Percentiles rank a stretch among this genome's conserved stretches.
phyloP scores from a whole-genome alignment of 257 asterid species.

The Linderniella brevidens region DNA sequence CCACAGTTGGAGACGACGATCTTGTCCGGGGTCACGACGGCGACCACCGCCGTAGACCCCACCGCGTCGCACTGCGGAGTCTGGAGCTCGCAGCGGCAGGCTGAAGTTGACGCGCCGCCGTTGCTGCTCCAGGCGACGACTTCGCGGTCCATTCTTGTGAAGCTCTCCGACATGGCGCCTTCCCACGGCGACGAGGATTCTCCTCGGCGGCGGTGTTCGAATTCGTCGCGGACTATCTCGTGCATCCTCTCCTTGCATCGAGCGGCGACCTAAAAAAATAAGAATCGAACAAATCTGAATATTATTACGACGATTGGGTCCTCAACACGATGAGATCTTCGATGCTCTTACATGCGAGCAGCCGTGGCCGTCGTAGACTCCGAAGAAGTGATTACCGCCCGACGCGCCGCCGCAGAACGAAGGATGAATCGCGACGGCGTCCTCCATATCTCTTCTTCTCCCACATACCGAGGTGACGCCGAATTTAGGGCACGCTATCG shows the following conservation, averaged over 20 bases:
- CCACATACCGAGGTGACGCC: slow-evolving; percentile 76
- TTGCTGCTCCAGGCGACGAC: slow-evolving; percentile 22
- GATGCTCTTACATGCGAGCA: slow-evolving; percentile 63
- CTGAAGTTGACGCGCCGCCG: slow-evolving; percentile 6
- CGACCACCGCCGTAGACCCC: slow-evolving; percentile 86
- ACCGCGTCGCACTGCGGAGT: slow-evolving; percentile 81
- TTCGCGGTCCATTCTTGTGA: slow-evolving; percentile 55
- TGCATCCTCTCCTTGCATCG: slow-evolving; percentile 81
- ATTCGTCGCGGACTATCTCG: slow-evolving; percentile 51
- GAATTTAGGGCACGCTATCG: slow-evolving; percentile 24
- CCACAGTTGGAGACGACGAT: slow-evolving; percentile 81
- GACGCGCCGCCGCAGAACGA: slow-evolving; percentile 19
- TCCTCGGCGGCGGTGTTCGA: slow-evolving; percentile 11
- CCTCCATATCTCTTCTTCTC: slow-evolving; percentile 87
- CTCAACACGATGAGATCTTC: background rate
- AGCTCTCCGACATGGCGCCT: slow-evolving; percentile 31
- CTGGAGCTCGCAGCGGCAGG: slow-evolving; percentile 65
- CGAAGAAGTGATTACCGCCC: slow-evolving; percentile 52
- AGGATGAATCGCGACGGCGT: slow-evolving; percentile 51
- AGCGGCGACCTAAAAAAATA: slow-evolving; percentile 39
- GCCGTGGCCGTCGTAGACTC: slow-evolving; percentile 89
- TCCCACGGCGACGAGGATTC: slow-evolving; percentile 33
- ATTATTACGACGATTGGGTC: background rate
- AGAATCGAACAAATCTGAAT: background rate
- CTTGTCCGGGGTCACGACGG: slow-evolving; percentile 50